Percentiles rank a stretch among this genome's conserved stretches.
phyloP scores from a whole-genome alignment of 129 eudicot species.

The Pulicaria dysenterica region DNA sequence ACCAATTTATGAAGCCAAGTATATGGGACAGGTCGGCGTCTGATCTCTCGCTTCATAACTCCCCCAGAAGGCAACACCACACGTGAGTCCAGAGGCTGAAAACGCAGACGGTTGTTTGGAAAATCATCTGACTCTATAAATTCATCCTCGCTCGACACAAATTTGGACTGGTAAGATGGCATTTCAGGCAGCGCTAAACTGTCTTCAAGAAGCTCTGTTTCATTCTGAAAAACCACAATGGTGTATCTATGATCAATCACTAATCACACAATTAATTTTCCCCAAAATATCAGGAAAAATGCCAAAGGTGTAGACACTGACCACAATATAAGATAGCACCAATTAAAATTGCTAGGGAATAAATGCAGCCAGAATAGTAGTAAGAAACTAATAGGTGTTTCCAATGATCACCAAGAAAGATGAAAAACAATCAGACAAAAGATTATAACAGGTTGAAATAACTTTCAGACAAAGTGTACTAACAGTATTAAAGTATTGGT shows the following conservation, averaged over 20 bases:
- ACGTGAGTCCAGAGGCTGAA: conserved; percentile 51
- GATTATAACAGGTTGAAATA: too few relatives aligned
- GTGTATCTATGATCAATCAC: conserved; percentile 5
- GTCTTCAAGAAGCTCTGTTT: conserved; percentile 82
- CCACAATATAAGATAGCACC: neutral
- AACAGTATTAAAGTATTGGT: too few relatives aligned
- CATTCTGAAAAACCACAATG: conserved; percentile 50
- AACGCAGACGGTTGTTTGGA: conserved; percentile 47
- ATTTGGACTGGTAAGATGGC: conserved; percentile 62
- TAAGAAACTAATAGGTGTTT: too few relatives aligned
- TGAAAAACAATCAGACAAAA: too few relatives aligned
- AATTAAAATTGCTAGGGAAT: too few relatives aligned
- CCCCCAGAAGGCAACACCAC: conserved; percentile 49
- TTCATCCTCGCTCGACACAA: conserved; percentile 86
- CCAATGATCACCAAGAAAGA: too few relatives aligned
- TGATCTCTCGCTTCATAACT: conserved; percentile 46
- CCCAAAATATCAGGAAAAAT: too few relatives aligned
- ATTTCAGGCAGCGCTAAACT: conserved; percentile 72
- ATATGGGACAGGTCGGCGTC: conserved; percentile 50
- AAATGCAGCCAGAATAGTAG: too few relatives aligned
- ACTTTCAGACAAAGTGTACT: too few relatives aligned
- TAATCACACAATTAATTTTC: neutral
- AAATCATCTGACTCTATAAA: conserved; percentile 76
- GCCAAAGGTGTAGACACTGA: neutral
- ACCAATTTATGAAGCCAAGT: conserved; percentile 91